Percentiles rank a stretch among this genome's conserved stretches.
phyloP scores from a whole-genome alignment of 352 stramenopile genomes.

The Pythium utonaiense region DNA sequence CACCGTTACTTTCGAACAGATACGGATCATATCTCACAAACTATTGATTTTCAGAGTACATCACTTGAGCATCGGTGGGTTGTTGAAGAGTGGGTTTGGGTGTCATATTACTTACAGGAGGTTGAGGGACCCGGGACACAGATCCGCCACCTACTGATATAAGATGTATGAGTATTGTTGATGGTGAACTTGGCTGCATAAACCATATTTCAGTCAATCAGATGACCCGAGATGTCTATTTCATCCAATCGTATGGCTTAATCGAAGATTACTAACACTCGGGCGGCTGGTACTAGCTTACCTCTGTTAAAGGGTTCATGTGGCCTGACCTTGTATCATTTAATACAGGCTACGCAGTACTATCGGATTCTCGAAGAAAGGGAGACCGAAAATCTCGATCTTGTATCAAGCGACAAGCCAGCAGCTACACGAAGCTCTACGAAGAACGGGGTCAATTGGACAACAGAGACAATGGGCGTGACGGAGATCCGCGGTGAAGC shows the following conservation, averaged over 20 bases:
- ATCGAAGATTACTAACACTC: conserved; percentile 14
- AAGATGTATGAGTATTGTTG: conserved; percentile 5
- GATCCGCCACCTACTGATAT: conserved; percentile 16
- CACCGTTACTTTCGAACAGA: too few relatives aligned
- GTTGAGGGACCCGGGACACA: too few relatives aligned
- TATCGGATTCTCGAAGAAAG: conserved; percentile 35
- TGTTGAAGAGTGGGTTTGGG: too few relatives aligned
- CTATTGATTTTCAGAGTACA: too few relatives aligned
- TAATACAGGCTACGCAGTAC: neutral
- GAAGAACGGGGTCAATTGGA: neutral
- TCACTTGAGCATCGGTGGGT: too few relatives aligned
- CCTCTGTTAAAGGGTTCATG: neutral
- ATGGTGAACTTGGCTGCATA: conserved; percentile 18
- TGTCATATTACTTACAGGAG: too few relatives aligned
- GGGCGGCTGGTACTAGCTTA: neutral
- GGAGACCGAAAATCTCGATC: conserved; percentile 1
- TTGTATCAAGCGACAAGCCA: conserved; percentile 2
- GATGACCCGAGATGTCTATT: neutral
- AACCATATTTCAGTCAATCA: conserved; percentile 17
- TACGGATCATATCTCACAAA: too few relatives aligned
- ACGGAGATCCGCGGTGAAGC: conserved; percentile 63
- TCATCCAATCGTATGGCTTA: conserved; percentile 15
- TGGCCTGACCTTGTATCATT: conserved; percentile 2
- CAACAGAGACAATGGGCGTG: conserved; percentile 52
- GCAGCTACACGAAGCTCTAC: neutral